Evolutionary conservation across 192 early-diverging fungal species (phyloP).

Genomic region (Backusella tuberculispora): DNA sequence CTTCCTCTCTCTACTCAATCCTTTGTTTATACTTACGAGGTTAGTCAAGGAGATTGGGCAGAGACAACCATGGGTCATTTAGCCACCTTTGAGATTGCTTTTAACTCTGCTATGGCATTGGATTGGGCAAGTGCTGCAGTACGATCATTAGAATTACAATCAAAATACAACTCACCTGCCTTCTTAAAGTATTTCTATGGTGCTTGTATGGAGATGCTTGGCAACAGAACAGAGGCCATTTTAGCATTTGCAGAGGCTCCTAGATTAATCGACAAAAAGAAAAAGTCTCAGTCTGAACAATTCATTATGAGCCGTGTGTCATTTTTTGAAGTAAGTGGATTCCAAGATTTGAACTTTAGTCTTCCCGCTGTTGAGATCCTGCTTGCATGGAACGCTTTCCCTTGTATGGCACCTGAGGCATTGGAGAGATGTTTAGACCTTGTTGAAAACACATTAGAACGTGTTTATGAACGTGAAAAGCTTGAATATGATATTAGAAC

Average conservation of each 20-base stretch:
- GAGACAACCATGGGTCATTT: slow-evolving; percentile 33
- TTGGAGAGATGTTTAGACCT: slow-evolving; percentile 38
- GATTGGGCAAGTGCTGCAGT: slow-evolving; percentile 37
- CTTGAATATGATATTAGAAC: slow-evolving; percentile 44
- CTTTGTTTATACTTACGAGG: slow-evolving; percentile 37
- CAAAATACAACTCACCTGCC: slow-evolving; percentile 52
- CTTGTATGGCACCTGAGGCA: slow-evolving; percentile 46
- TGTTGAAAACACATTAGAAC: slow-evolving; percentile 35
- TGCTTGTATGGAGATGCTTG: slow-evolving; percentile 54
- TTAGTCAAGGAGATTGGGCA: slow-evolving; percentile 43
- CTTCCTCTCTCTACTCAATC: slow-evolving; percentile 43
- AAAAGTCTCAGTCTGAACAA: slow-evolving; percentile 55
- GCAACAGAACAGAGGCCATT: slow-evolving; percentile 76
- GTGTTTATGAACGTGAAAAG: slow-evolving; percentile 43
- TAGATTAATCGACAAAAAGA: slow-evolving; percentile 46
- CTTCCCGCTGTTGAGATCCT: slow-evolving; percentile 54
- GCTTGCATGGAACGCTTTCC: slow-evolving; percentile 55
- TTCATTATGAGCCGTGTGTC: slow-evolving; percentile 54
- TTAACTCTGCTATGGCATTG: slow-evolving; percentile 37
- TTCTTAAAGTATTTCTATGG: slow-evolving; percentile 58
- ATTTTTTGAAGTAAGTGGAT: slow-evolving; percentile 48
- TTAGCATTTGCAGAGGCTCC: slow-evolving; percentile 61
- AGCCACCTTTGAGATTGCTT: slow-evolving; percentile 37
- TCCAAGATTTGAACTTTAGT: slow-evolving; percentile 47
- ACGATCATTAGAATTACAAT: slow-evolving; percentile 21